Conservation (phyloP, 768 basidiomycete species). For the Pisolithus orientalis region DNA sequence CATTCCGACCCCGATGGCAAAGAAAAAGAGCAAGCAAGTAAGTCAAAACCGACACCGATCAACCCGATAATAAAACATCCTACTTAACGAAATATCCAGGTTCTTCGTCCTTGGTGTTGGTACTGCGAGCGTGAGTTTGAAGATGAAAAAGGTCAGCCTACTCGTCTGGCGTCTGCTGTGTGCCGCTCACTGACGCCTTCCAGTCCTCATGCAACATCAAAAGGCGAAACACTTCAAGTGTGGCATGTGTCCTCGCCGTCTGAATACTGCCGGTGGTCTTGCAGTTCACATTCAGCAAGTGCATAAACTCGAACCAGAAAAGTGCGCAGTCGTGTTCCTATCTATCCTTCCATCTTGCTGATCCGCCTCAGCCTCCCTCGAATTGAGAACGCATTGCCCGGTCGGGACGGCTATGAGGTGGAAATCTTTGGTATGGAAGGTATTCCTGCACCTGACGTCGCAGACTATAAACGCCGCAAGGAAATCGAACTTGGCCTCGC, state of each 20-base stretch:
- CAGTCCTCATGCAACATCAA: slow-evolving; percentile 98
- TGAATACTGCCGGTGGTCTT: slow-evolving; percentile 96
- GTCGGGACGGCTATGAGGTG: slow-evolving; percentile 95
- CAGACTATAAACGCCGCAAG: slow-evolving; percentile 93
- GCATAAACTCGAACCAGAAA: slow-evolving; percentile 96
- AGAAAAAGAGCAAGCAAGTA: slow-evolving; percentile 52
- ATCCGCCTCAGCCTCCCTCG: slow-evolving; percentile 53
- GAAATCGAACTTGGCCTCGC: slow-evolving; percentile 88
- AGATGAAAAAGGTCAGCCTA: slow-evolving; percentile 84
- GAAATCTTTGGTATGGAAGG: slow-evolving; percentile 99
- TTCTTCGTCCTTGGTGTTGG: slow-evolving; percentile 96
- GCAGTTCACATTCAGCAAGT: slow-evolving; percentile 99
- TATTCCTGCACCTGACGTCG: slow-evolving; percentile 88
- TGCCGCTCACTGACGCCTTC: background rate
- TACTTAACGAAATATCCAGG: slow-evolving; percentile 32
- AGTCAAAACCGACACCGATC: slow-evolving; percentile 2
- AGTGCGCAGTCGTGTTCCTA: slow-evolving; percentile 22
- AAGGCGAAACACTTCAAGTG: slow-evolving; percentile 99
- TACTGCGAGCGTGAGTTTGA: slow-evolving; percentile 99
- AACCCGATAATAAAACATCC: background rate
- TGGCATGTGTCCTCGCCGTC: slow-evolving; percentile 86
- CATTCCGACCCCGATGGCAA: slow-evolving; percentile 32
- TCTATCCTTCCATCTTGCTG: slow-evolving; percentile 7
- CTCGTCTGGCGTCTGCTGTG: background rate
- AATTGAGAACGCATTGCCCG: slow-evolving; percentile 93